Conservation (phyloP, 768 basidiomycete genomes). For the Leccinum incarnatum region DNA sequence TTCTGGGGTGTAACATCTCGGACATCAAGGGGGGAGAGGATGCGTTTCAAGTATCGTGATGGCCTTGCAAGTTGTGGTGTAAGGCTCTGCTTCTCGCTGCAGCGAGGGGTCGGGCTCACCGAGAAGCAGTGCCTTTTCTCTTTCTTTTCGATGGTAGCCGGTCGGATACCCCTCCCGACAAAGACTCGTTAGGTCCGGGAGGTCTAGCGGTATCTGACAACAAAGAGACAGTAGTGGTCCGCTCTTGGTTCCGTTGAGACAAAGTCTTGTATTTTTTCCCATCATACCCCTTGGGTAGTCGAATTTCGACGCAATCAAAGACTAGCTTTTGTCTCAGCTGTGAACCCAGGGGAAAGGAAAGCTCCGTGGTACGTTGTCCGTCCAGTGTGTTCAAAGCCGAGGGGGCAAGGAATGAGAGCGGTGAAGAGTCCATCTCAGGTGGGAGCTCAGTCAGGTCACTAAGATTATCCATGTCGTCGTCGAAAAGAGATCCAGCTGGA, state of each 20-base stretch:
- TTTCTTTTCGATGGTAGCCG: conserved; percentile 14
- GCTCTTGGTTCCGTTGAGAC: conserved; percentile 16
- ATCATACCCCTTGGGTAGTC: conserved; percentile 11
- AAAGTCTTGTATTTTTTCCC: background rate
- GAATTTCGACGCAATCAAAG: conserved; percentile 25
- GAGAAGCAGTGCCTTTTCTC: conserved; percentile 29
- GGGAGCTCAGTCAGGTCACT: conserved; percentile 33
- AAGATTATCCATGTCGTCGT: conserved; percentile 15
- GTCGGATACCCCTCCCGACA: background rate
- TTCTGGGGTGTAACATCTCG: background rate
- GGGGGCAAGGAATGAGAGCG: background rate
- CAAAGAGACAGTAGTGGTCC: background rate
- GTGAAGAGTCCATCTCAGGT: conserved; percentile 21
- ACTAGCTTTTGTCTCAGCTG: conserved; percentile 15
- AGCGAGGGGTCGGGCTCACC: conserved; percentile 32
- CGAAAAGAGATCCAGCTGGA: background rate
- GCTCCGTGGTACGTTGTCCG: background rate
- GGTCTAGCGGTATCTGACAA: background rate
- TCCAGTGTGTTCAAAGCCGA: background rate
- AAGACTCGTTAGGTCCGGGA: background rate
- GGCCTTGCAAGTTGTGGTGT: conserved; percentile 26
- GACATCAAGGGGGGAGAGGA: background rate
- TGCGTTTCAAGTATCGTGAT: conserved; percentile 3
- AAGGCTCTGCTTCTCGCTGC: conserved; percentile 28
- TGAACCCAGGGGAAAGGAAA: background rate